Evolutionary conservation across 768 basidiomycete species (phyloP).

Genomic region (Lentinula aciculospora): DNA sequence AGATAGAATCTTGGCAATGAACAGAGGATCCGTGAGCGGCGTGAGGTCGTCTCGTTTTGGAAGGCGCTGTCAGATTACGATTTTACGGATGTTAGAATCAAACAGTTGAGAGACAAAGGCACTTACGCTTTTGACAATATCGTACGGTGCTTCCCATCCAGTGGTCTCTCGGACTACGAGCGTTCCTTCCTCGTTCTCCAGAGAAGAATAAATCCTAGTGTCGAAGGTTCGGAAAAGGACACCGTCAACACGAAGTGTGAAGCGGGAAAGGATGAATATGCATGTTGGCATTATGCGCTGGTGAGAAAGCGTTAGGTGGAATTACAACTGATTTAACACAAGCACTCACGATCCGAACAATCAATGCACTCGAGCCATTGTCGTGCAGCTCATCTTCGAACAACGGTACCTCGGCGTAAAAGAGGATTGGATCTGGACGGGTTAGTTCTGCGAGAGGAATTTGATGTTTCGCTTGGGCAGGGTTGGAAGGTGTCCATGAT

Average conservation of each 20-base stretch:
- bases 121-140: conserved; percentile 69
- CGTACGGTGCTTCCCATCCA: conserved; percentile 91
- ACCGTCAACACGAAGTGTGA: conserved; percentile 91
- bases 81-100: neutral
- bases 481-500: conserved; percentile 51
- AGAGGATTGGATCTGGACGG: conserved; percentile 93
- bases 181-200: conserved; percentile 40
- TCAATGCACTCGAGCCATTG: conserved; percentile 82
- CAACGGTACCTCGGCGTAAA: conserved; percentile 91
- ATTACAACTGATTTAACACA: neutral
- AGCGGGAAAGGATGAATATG: conserved; percentile 84
- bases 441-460: conserved; percentile 86
- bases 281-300: conserved; percentile 98
- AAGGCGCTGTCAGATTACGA: conserved; percentile 47
- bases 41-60: conserved; percentile 77
- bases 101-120: neutral
- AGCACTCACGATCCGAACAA: conserved; percentile 78
- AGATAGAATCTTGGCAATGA: conserved; percentile 67
- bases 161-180: conserved; percentile 69
- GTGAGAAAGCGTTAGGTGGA: neutral
- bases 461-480: conserved; percentile 46
- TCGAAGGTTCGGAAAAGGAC: conserved; percentile 91
- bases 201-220: conserved; percentile 86
- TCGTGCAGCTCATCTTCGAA: conserved; percentile 98
- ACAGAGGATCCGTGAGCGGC: conserved; percentile 82